These are phyloP conservation scores for Scedosporium boydii DNA, from an alignment of 2,329 filamentous ascomycete species.

Conservation along the genomic window DNA sequence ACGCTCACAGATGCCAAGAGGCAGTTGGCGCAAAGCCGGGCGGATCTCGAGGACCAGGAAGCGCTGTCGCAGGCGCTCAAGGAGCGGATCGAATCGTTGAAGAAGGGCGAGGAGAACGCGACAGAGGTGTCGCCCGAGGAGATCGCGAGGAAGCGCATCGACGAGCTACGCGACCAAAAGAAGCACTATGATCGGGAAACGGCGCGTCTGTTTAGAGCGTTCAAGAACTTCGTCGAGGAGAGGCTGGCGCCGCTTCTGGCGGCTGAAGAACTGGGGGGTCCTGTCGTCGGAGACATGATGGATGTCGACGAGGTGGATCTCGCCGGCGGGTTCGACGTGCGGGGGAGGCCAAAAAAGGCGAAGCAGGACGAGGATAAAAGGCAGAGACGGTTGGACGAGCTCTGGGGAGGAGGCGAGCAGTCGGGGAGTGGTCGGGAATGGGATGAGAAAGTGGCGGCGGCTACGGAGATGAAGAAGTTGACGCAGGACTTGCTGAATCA, in stretches of 20 bases:
- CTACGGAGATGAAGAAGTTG: conserved; percentile 48
- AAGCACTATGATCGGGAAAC: conserved; percentile 52
- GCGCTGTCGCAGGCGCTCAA: conserved; percentile 43
- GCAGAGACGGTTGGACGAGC: conserved; percentile 54
- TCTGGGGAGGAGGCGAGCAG: conserved; percentile 38
- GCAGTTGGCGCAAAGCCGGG: conserved; percentile 40
- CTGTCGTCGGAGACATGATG: conserved; percentile 66
- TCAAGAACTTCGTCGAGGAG: conserved; percentile 62
- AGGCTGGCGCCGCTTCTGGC: conserved; percentile 67
- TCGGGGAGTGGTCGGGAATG: conserved; percentile 17
- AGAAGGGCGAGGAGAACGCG: conserved; percentile 44
- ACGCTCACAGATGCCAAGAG: conserved; percentile 33
- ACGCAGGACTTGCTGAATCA: conserved; percentile 52
- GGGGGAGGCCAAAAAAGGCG: conserved; percentile 44
- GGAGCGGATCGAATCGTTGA: conserved; percentile 49
- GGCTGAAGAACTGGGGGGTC: conserved; percentile 74
- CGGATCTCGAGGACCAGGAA: conserved; percentile 43
- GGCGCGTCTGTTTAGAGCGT: conserved; percentile 47
- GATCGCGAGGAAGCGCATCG: conserved; percentile 52
- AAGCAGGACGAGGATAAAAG: conserved; percentile 35
- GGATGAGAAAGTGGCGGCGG: conserved; percentile 41
- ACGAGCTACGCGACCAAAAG: conserved; percentile 49
- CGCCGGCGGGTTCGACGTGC: conserved; percentile 48
- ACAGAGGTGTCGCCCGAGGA: conserved; percentile 51
- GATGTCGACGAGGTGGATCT: conserved; percentile 53